A percentile compares a stretch with the other conserved stretches of the same genome.
phyloP scores from a whole-genome alignment of 176 grass and related monocot genomes.

The Chrysopogon serrulatus region DNA sequence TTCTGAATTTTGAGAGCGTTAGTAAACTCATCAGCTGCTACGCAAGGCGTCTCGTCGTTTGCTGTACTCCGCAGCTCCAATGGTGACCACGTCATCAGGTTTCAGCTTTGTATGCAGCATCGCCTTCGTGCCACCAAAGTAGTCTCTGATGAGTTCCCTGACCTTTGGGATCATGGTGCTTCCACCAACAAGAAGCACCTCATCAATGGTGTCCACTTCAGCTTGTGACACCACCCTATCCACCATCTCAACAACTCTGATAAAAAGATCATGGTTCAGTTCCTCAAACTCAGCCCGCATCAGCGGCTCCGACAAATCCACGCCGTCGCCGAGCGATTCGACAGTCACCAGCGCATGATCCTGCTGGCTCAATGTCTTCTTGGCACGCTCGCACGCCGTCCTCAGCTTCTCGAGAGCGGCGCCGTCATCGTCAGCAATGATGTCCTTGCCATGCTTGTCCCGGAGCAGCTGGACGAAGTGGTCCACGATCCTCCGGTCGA shows the following conservation, averaged over 20 bases:
- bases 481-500: neutral
- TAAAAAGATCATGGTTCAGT: neutral
- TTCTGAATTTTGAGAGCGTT: no score
- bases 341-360: neutral
- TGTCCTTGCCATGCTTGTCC: neutral
- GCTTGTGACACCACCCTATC: neutral
- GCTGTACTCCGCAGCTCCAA: neutral
- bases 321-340: neutral
- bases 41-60: no score
- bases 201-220: neutral
- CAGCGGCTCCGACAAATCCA: neutral
- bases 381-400: conserved; percentile 5
- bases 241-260: neutral
- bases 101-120: neutral
- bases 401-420: neutral
- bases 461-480: neutral
- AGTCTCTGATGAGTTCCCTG: neutral
- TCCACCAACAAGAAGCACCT: neutral
- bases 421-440: neutral
- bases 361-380: neutral
- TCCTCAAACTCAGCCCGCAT: neutral
- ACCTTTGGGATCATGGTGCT: neutral
- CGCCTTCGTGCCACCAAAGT: neutral
- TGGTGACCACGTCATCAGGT: neutral
- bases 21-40: no score